phyloP scores from a whole-genome alignment of 441 rosid species.

The Croton laevigatus region DNA sequence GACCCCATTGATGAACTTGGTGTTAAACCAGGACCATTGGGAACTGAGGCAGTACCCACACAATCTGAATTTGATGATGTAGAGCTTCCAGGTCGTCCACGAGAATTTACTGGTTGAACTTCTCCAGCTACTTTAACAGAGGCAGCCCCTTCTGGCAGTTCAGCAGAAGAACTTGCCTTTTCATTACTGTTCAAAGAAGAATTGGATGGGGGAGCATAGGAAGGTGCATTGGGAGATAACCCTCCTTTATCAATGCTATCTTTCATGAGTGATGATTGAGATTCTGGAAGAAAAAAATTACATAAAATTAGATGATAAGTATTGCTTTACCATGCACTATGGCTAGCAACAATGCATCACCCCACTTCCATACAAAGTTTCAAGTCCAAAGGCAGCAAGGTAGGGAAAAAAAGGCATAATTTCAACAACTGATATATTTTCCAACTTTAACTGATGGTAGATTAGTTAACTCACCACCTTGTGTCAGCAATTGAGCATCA shows the following conservation, averaged over 20 bases:
- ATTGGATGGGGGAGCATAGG: constrained; percentile 30
- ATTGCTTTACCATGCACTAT: not conserved
- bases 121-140: constrained; percentile 42
- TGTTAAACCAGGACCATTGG: constrained; percentile 59
- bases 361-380: not conserved
- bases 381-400: not conserved
- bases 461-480: constrained; percentile 39
- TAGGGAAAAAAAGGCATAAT: not conserved
- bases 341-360: not conserved
- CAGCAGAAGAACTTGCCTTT: constrained; percentile 42
- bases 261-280: constrained; percentile 27
- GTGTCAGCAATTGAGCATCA: constrained; percentile 29
- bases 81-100: constrained; percentile 60
- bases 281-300: constrained; percentile 36
- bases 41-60: constrained; percentile 39
- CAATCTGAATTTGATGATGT: constrained; percentile 62
- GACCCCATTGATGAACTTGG: constrained; percentile 92
- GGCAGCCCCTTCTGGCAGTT: constrained; percentile 34
- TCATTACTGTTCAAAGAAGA: constrained; percentile 40
- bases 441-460: not conserved
- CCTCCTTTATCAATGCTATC: constrained; percentile 41
- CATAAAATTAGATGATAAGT: not conserved
- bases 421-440: not conserved
- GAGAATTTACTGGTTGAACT: constrained; percentile 36
- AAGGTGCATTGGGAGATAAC: constrained; percentile 32